These are phyloP conservation scores for Backusella liffmaniae DNA, from an alignment of 192 early-diverging fungal species.

Conservation along the genomic window DNA sequence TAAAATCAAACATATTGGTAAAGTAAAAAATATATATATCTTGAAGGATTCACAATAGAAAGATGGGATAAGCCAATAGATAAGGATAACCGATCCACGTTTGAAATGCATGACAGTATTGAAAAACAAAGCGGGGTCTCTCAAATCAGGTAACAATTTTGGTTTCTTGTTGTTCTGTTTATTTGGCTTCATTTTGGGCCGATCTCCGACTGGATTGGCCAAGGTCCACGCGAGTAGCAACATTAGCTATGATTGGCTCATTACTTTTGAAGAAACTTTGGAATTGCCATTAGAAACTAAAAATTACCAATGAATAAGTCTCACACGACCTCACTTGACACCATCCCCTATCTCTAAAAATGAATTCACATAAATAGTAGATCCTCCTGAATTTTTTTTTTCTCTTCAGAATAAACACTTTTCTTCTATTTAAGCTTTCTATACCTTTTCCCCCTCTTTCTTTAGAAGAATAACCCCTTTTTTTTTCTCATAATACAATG, in stretches of 20 bases:
- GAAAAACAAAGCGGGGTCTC: background rate
- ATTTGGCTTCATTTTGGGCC: background rate
- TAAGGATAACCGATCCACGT: background rate
- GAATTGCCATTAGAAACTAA: background rate
- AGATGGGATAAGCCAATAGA: background rate
- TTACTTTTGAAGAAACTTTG: background rate
- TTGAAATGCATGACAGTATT: background rate
- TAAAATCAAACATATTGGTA: background rate
- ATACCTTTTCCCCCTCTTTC: background rate
- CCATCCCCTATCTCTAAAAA: background rate
- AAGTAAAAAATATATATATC: too few relatives aligned
- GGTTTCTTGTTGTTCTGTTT: background rate
- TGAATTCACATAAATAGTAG: slow-evolving; percentile 8
- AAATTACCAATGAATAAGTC: slow-evolving; percentile 11
- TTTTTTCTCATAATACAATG: background rate
- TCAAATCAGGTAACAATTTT: background rate
- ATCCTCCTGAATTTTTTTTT: background rate
- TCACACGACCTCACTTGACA: slow-evolving; percentile 25
- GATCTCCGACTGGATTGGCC: background rate
- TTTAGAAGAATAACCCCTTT: background rate
- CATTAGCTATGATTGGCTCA: background rate
- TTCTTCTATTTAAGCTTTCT: background rate
- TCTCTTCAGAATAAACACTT: background rate
- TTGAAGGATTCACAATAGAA: background rate
- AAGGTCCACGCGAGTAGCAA: background rate